phyloP scores from a whole-genome alignment of 2,329 filamentous ascomycete genomes.

The Fusarium penzigii region DNA sequence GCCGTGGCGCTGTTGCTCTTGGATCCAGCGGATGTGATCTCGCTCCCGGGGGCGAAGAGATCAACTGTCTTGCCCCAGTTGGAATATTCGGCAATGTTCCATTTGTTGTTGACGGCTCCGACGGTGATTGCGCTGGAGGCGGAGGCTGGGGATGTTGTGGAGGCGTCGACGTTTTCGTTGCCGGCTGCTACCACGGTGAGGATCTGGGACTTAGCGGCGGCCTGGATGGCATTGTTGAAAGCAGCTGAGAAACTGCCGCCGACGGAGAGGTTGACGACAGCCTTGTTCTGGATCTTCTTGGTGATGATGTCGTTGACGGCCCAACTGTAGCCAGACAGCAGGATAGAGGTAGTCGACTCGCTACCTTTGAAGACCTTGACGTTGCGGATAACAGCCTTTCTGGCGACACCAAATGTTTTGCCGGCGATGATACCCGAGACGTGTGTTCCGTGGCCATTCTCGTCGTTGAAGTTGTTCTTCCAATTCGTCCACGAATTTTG shows the following conservation, averaged over 20 bases:
- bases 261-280: conserved; percentile 59
- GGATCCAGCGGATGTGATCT: conserved; percentile 50
- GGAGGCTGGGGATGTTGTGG: conserved; percentile 32
- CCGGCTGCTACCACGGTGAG: conserved; percentile 57
- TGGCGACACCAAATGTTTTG: conserved; percentile 42
- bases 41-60: conserved; percentile 52
- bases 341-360: conserved; percentile 31
- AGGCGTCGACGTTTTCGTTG: conserved; percentile 41
- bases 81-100: conserved; percentile 46
- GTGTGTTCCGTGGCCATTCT: conserved; percentile 46
- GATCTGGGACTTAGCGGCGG: conserved; percentile 48
- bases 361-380: conserved; percentile 47
- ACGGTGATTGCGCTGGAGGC: conserved; percentile 35
- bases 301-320: conserved; percentile 46
- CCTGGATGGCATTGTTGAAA: conserved; percentile 51
- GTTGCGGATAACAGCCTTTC: conserved; percentile 44
- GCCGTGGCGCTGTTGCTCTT: conserved; percentile 43
- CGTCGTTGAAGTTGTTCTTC: conserved; percentile 27
- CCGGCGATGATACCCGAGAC: conserved; percentile 39
- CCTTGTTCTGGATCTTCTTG: conserved; percentile 39
- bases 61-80: conserved; percentile 53
- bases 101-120: conserved; percentile 38
- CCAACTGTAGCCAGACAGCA: conserved; percentile 40
- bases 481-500: conserved; percentile 29
- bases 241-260: conserved; percentile 46